These are phyloP conservation scores for Hyphodiscus sp. DNA, from an alignment of 2,329 filamentous ascomycete species.

Conservation along the genomic window DNA sequence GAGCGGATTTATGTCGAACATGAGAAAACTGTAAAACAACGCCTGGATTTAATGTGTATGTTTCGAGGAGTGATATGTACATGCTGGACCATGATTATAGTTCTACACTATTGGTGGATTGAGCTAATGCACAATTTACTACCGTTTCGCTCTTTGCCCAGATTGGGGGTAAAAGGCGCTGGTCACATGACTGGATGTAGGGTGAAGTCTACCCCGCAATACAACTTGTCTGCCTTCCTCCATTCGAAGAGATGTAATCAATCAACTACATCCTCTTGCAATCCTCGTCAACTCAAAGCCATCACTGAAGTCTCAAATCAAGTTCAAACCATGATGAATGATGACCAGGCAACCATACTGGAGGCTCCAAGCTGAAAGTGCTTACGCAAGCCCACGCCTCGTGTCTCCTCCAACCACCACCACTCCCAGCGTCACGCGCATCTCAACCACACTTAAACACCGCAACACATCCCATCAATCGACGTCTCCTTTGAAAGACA, in stretches of 20 bases:
- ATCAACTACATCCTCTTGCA: neutral
- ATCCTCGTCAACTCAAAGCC: neutral
- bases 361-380: neutral
- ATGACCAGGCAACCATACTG: neutral
- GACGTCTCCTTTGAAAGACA: neutral
- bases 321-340: neutral
- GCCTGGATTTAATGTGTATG: no score
- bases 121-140: no score
- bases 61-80: no score
- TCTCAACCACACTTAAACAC: neutral
- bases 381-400: neutral
- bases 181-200: neutral
- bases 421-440: neutral
- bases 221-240: neutral
- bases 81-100: no score
- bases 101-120: no score
- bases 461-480: neutral
- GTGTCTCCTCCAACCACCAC: neutral
- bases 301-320: neutral
- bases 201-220: neutral
- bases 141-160: no score
- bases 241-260: neutral
- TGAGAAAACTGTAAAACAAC: no score
- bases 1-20: no score
- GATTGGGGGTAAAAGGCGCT: no score